A percentile compares a stretch with the other conserved stretches of the same genome.
phyloP scores from a whole-genome alignment of 257 asterid genomes.

The Solanum megistacrolobum region DNA sequence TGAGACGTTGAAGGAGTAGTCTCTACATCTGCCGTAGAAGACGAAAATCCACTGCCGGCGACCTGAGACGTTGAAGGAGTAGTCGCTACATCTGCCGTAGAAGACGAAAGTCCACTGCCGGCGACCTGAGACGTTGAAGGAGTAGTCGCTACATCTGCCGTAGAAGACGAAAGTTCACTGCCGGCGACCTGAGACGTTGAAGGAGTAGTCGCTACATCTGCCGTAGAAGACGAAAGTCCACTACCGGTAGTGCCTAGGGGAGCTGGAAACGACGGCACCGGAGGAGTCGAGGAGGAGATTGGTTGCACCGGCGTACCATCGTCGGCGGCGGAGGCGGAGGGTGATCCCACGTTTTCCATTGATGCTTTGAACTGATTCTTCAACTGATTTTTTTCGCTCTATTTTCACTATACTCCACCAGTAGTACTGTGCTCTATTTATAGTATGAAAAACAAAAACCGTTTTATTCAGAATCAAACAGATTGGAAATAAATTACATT shows the following conservation, averaged over 20 bases:
- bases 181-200: no score
- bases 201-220: background rate
- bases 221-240: background rate
- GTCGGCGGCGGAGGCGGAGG: background rate
- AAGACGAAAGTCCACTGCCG: no score
- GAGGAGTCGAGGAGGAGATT: background rate
- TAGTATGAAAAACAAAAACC: background rate
- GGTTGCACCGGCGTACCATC: background rate
- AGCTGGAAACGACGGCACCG: background rate
- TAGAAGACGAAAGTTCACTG: no score
- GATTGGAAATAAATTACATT: background rate
- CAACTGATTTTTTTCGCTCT: background rate
- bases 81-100: background rate
- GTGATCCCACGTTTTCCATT: constrained; percentile 5
- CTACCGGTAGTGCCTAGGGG: background rate
- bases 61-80: no score
- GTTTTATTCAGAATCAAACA: background rate
- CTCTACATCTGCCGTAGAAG: no score
- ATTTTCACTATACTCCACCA: background rate
- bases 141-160: no score
- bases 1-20: no score
- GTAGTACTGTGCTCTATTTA: background rate
- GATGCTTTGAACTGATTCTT: background rate
- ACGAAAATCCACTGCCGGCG: no score
- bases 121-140: no score